Conservation (phyloP, 768 basidiomycete species). For the Cubamyces lactineus region DNA sequence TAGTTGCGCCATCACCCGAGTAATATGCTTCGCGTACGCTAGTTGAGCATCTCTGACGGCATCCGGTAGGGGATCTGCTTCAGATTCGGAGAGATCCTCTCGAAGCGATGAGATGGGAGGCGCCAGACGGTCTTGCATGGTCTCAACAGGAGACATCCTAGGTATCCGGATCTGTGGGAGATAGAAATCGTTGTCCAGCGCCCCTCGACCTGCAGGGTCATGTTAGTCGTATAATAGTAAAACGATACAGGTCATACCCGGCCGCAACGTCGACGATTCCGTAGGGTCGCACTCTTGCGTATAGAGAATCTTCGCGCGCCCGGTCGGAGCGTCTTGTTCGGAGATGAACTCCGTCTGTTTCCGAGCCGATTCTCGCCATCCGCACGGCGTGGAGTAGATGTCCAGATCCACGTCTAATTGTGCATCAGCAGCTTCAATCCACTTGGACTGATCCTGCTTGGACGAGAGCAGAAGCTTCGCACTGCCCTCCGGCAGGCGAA, state of each 20-base stretch:
- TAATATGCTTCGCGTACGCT: constrained; percentile 49
- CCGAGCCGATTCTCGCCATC: constrained; percentile 52
- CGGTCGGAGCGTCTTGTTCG: constrained; percentile 71
- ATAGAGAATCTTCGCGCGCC: constrained; percentile 61
- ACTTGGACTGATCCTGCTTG: constrained; percentile 45
- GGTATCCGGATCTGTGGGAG: constrained; percentile 38
- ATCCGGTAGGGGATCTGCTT: constrained; percentile 72
- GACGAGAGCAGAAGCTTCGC: constrained; percentile 55
- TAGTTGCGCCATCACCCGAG: background rate
- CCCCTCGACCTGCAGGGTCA: constrained; percentile 27
- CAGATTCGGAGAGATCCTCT: constrained; percentile 43
- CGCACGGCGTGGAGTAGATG: constrained; percentile 64
- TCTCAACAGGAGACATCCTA: constrained; percentile 4
- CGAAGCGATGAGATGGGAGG: constrained; percentile 3
- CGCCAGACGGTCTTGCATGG: background rate
- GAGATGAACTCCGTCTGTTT: constrained; percentile 68
- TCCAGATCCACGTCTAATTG: constrained; percentile 63
- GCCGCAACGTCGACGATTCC: constrained; percentile 18
- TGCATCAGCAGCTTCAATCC: constrained; percentile 69
- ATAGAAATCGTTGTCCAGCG: constrained; percentile 56
- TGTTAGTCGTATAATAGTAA: constrained; percentile 4
- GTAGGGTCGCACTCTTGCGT: constrained; percentile 30
- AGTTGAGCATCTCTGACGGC: constrained; percentile 72
- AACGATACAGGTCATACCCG: constrained; percentile 26
- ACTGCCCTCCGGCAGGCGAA: constrained; percentile 56